Evolutionary conservation across 352 stramenopile species (phyloP).

Genomic region (Lagenidium giganteum): DNA sequence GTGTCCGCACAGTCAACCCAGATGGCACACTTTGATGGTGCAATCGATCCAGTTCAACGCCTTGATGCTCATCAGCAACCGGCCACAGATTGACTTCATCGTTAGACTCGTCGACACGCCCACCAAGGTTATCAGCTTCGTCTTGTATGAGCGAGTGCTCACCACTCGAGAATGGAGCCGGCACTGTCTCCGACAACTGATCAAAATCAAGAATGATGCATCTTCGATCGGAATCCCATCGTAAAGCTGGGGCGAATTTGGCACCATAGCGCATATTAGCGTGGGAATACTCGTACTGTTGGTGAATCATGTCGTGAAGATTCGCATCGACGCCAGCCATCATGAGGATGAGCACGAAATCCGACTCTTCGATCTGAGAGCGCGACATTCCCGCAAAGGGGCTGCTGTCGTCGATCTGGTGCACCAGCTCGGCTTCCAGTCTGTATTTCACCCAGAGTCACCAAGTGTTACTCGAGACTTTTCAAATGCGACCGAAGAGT

Average conservation of each 20-base stretch:
- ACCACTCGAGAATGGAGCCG: conserved; percentile 12
- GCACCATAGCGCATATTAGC: conserved; percentile 34
- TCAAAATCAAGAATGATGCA: conserved; percentile 38
- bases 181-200: conserved; percentile 28
- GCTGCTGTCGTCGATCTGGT: conserved; percentile 32
- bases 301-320: conserved; percentile 51
- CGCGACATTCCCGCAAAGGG: conserved; percentile 36
- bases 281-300: conserved; percentile 40
- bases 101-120: conserved; percentile 1
- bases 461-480: not conserved
- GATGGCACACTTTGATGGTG: no score
- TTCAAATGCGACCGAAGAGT: not conserved
- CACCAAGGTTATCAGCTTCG: no score
- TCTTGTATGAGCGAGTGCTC: conserved; percentile 10
- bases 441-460: conserved; percentile 11
- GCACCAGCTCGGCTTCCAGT: conserved; percentile 45
- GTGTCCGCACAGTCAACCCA: not conserved
- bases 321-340: conserved; percentile 55
- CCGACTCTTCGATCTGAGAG: conserved; percentile 24
- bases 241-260: conserved; percentile 32
- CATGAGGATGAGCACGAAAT: conserved; percentile 53
- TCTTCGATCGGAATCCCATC: conserved; percentile 27
- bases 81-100: conserved; percentile 5
- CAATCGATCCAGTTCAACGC: no score
- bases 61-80: no score